Conservation (phyloP, 2,329 filamentous ascomycete species). For the Myriosclerotinia curreyana region DNA sequence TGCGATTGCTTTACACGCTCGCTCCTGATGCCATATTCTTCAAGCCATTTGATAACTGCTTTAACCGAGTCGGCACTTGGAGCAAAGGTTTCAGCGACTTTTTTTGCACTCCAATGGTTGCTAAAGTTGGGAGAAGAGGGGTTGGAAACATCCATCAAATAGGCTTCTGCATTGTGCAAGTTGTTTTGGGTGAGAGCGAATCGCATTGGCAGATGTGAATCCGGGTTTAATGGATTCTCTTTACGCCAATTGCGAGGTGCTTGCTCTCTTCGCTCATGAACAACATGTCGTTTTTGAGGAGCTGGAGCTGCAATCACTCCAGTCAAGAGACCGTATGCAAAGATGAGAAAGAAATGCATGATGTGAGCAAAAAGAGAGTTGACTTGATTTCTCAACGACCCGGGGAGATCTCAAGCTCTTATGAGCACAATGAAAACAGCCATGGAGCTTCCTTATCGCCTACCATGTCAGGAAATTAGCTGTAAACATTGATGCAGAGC, state of each 20-base stretch:
- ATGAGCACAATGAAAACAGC: slow-evolving; percentile 13
- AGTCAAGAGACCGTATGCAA: slow-evolving; percentile 19
- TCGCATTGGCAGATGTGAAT: slow-evolving; percentile 26
- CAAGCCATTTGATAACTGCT: slow-evolving; percentile 48
- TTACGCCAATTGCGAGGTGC: slow-evolving; percentile 23
- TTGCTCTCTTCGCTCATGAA: slow-evolving; percentile 25
- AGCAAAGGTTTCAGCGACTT: slow-evolving; percentile 43
- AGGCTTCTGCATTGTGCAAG: slow-evolving; percentile 45
- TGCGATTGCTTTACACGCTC: slow-evolving; percentile 49
- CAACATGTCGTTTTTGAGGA: slow-evolving; percentile 21
- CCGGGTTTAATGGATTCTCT: slow-evolving; percentile 18
- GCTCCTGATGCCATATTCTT: slow-evolving; percentile 48
- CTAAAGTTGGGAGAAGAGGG: slow-evolving; percentile 35
- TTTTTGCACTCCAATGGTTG: slow-evolving; percentile 20
- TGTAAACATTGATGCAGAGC: slow-evolving; percentile 4
- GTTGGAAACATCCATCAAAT: slow-evolving; percentile 43
- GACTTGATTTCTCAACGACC: slow-evolving; percentile 6
- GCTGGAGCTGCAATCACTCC: slow-evolving; percentile 20
- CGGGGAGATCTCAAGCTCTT: slow-evolving; percentile 14
- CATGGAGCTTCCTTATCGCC: slow-evolving; percentile 18
- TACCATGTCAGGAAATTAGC: slow-evolving; percentile 5
- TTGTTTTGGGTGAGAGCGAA: slow-evolving; percentile 48
- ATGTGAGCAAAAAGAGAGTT: slow-evolving; percentile 8
- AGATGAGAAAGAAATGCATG: slow-evolving; percentile 19
- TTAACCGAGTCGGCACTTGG: slow-evolving; percentile 45